Evolutionary conservation across 805 yeast species (phyloP).

Genomic region (Myxozyma neotropica): DNA sequence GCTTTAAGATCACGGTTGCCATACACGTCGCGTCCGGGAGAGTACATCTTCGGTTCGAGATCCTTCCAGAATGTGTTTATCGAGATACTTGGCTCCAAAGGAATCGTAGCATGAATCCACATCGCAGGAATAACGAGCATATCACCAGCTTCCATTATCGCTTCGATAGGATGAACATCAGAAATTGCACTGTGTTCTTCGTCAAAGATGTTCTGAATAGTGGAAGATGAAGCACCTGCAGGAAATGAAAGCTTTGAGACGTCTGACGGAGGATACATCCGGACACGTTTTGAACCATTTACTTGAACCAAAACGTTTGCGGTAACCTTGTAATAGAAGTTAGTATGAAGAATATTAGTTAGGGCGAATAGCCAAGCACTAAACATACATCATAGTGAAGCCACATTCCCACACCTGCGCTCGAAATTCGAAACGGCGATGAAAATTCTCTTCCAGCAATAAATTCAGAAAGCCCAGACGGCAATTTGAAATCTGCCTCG

Average conservation of each 20-base stretch:
- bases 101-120: conserved; percentile 47
- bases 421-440: conserved; percentile 44
- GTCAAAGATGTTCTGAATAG: conserved; percentile 41
- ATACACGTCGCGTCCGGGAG: conserved; percentile 44
- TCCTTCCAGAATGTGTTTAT: conserved; percentile 46
- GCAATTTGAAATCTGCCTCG: conserved; percentile 41
- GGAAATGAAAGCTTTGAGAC: conserved; percentile 40
- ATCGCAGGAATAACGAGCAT: conserved; percentile 44
- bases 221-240: conserved; percentile 42
- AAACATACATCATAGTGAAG: conserved; percentile 43
- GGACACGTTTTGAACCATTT: conserved; percentile 41
- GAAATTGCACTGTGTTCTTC: conserved; percentile 15
- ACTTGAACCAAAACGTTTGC: conserved; percentile 45
- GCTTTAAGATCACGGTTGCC: conserved; percentile 45
- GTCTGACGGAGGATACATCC: conserved; percentile 45
- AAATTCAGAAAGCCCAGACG: conserved; percentile 31
- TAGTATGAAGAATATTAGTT: not conserved
- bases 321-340: conserved; percentile 37
- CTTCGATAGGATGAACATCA: conserved; percentile 40
- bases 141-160: conserved; percentile 45
- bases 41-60: conserved; percentile 36
- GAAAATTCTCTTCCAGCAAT: conserved; percentile 39
- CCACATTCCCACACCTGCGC: conserved; percentile 44
- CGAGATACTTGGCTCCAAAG: conserved; percentile 42
- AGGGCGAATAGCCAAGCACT: not conserved